phyloP scores from a whole-genome alignment of 2,329 filamentous ascomycete genomes.

The Teratosphaeria destructans region DNA sequence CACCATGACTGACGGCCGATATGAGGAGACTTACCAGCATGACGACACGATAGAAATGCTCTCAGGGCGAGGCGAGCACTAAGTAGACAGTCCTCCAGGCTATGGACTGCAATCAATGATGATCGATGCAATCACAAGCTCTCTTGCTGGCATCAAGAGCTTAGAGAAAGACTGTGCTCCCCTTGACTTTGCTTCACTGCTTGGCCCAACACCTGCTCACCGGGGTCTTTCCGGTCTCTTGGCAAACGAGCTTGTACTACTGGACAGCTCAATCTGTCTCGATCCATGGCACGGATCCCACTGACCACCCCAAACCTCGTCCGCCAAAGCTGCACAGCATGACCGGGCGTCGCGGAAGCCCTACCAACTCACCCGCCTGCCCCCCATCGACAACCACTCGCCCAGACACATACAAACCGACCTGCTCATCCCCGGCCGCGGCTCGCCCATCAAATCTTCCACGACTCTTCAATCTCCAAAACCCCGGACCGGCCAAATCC shows the following conservation, averaged over 20 bases:
- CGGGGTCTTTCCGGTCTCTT: neutral
- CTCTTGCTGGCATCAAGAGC: neutral
- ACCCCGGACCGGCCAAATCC: conserved; percentile 28
- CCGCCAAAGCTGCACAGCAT: neutral
- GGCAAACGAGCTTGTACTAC: neutral
- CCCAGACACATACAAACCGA: conserved; percentile 6
- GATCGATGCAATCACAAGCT: too few species aligned
- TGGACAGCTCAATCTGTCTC: neutral
- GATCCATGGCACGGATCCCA: neutral
- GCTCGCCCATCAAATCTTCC: conserved; percentile 26
- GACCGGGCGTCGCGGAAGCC: too few species aligned
- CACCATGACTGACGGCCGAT: neutral
- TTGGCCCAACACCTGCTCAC: neutral
- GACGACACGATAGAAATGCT: neutral
- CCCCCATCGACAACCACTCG: neutral
- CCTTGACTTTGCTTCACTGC: neutral
- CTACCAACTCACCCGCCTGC: neutral
- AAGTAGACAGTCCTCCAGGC: neutral
- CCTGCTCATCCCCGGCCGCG: conserved; percentile 40
- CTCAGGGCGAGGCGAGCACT: neutral
- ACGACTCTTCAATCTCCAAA: conserved; percentile 30
- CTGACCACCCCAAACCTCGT: neutral
- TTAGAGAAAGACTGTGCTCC: neutral
- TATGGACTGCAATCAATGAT: neutral
- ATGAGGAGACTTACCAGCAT: neutral